phyloP scores from a whole-genome alignment of 306 rosid species.

The Cicer yamashitae region DNA sequence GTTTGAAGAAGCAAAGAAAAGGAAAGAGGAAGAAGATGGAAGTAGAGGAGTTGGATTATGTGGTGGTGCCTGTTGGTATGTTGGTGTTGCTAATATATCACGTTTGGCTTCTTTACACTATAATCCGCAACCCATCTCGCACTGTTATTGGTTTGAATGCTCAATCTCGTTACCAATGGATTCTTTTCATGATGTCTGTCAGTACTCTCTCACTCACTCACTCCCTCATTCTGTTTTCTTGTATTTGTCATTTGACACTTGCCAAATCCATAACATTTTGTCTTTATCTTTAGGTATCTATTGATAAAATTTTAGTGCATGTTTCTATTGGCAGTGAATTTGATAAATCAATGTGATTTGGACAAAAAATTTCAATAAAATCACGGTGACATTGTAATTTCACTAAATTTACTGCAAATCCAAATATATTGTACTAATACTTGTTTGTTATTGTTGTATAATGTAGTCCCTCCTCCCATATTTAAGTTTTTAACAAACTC shows the following conservation, averaged over 20 bases:
- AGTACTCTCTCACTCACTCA: slow-evolving; percentile 48
- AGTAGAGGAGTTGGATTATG: slow-evolving; percentile 58
- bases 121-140: slow-evolving; percentile 58
- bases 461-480: not conserved
- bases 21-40: slow-evolving; percentile 51
- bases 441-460: no score
- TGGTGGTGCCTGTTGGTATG: slow-evolving; percentile 77
- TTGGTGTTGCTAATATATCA: slow-evolving; percentile 65
- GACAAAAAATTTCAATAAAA: no score
- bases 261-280: not conserved
- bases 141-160: slow-evolving; percentile 89
- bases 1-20: not conserved
- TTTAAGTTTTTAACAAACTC: not conserved
- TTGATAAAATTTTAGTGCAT: not conserved
- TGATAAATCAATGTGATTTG: no score
- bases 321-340: no score
- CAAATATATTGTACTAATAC: not conserved
- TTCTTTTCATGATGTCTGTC: slow-evolving; percentile 73
- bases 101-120: slow-evolving; percentile 65
- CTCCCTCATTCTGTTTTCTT: not conserved
- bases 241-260: not conserved
- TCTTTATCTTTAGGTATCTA: not conserved
- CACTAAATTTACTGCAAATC: not conserved
- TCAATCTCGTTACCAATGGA: slow-evolving; percentile 83
- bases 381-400: not conserved